phyloP scores from a whole-genome alignment of 2,329 filamentous ascomycete genomes.

The Exophiala lecanii-corni region DNA sequence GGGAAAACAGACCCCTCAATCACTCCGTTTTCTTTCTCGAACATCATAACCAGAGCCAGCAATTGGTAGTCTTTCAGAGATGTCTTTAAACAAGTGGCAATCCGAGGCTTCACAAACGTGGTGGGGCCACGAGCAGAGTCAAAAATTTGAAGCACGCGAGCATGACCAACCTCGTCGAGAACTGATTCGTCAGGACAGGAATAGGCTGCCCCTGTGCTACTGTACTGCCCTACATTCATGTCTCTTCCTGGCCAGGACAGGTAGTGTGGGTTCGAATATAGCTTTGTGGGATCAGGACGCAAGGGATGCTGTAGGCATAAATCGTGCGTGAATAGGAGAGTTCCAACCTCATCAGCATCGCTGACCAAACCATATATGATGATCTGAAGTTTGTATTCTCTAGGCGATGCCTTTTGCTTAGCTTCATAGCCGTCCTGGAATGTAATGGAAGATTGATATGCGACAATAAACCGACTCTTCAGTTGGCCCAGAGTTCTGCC shows the following conservation, averaged over 20 bases:
- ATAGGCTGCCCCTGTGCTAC: neutral
- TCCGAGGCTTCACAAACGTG: slow-evolving; percentile 2
- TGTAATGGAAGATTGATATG: neutral
- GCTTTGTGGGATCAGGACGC: neutral
- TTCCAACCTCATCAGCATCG: neutral
- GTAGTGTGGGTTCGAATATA: slow-evolving; percentile 13
- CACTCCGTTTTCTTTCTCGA: slow-evolving; percentile 28
- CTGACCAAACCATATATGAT: neutral
- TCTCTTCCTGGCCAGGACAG: slow-evolving; percentile 6
- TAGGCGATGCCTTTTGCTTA: neutral
- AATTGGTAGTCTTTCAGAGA: slow-evolving; percentile 26
- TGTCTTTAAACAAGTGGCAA: neutral
- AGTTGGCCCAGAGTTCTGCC: neutral
- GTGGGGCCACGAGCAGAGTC: slow-evolving; percentile 1
- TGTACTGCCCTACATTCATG: neutral
- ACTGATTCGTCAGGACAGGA: neutral
- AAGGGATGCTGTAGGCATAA: slow-evolving; percentile 1
- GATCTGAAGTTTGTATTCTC: slow-evolving; percentile 1
- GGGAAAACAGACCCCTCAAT: slow-evolving; percentile 24
- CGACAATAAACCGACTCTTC: neutral
- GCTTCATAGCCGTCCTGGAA: neutral
- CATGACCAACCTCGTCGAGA: slow-evolving; percentile 4
- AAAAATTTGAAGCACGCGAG: slow-evolving; percentile 5
- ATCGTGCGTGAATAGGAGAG: neutral
- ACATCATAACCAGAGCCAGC: slow-evolving; percentile 31